Evolutionary conservation across 371 early-diverging fungal genomes (phyloP), one percentile per base, ranked within the genome.

Genomic region (Zychaea mexicana): DNA sequence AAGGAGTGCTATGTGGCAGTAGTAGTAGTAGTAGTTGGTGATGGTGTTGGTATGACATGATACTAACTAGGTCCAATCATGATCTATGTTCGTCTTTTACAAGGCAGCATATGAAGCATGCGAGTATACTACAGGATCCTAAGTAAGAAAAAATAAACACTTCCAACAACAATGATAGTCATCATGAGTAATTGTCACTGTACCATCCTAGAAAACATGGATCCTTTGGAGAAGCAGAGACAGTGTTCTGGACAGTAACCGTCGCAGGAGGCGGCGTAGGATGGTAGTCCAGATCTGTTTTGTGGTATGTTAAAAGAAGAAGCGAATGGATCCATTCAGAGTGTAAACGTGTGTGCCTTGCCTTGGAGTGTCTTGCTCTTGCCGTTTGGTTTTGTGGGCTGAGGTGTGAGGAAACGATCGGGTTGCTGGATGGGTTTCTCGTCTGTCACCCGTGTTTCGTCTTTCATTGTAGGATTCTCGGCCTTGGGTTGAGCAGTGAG

Each of bases 141-240:
- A 6, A 36, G 17, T 21, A 33, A 32, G 15, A 46, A 38, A 45
- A 30, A 62, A 63, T 33, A 33, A 46, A 32, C 31, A 52, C 19
- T 38, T n/a, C n/a, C n/a, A n/a, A n/a, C n/a, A n/a, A n/a, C n/a
- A n/a, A n/a, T n/a, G n/a, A n/a, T n/a, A n/a, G n/a, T n/a, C n/a
- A n/a, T n/a, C n/a, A n/a, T n/a, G n/a, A n/a, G n/a, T n/a, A n/a
- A 30, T 47, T 26, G 19, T 52, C 28, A 19, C 45, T 53, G 13
- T 66, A 66, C 66, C 66, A 66, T 60, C 66, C 66, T 39, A 66
- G 32, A 38, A 60, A 66, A 33, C 66, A 66, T 26, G 66, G 66
- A 52, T 66, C 66, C 30, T 45, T 54, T 21, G 60, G 28, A 12
- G 66, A 47, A 26, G 38, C 66, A 17, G 60, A 36, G 36, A 26